Conservation (phyloP, 2,329 filamentous ascomycete species). For the Sclerotinia minor region DNA sequence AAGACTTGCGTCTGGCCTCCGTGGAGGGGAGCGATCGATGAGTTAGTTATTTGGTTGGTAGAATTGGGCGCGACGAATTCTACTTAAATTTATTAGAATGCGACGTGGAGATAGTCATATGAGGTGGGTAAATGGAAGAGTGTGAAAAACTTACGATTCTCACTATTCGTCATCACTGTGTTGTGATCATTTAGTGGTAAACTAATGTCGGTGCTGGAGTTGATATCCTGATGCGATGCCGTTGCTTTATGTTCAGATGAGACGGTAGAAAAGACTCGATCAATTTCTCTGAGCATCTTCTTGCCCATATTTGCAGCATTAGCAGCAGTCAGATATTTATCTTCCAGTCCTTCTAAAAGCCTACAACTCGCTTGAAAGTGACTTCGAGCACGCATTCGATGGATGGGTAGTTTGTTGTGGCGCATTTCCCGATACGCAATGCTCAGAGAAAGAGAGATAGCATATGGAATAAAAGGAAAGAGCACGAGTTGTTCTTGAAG, state of each 20-base stretch:
- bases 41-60: background rate
- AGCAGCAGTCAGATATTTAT: constrained; percentile 57
- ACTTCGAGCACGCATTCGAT: constrained; percentile 55
- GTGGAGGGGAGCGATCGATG: background rate
- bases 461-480: constrained; percentile 62
- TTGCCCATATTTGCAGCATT: constrained; percentile 34
- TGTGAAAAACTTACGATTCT: constrained; percentile 1
- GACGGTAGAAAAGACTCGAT: constrained; percentile 32
- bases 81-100: background rate
- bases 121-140: background rate
- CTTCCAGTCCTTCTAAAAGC: constrained; percentile 53
- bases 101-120: background rate
- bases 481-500: constrained; percentile 46
- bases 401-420: constrained; percentile 59
- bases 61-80: background rate
- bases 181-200: background rate
- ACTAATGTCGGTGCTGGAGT: background rate
- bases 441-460: constrained; percentile 60
- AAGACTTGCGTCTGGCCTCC: constrained; percentile 26
- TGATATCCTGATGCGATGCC: constrained; percentile 3
- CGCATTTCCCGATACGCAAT: constrained; percentile 66
- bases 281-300: constrained; percentile 35
- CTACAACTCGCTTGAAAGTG: constrained; percentile 57
- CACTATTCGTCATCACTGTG: background rate
- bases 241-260: constrained; percentile 7